Base-by-base conservation (phyloP, 2,329 filamentous ascomycete genomes). In the Talaromyces rugulosus region DNA sequence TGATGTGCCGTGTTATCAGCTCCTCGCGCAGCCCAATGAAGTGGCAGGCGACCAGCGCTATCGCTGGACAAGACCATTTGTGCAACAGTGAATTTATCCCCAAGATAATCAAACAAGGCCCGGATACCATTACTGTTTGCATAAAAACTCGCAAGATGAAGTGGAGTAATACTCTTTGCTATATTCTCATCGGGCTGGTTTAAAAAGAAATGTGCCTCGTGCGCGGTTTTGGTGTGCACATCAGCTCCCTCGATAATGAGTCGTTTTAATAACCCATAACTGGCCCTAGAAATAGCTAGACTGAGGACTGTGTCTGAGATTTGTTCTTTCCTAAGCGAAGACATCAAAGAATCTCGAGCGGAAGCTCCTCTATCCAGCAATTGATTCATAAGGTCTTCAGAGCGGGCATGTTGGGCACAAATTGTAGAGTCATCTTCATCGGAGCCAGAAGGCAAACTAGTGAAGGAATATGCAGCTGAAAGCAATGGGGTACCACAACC, bases 1-100 rank as follows among this genome's bases (percentile, higher is more conserved):
- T 27, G 28, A 44, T 57, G 34, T 28, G 27, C 16, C 16, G 36
- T 12, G 55, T 30, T 40, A 12, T 50, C 5, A 56, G 59, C 52
- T 53, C 58, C 58, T 60, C 51, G 36, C 47, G 51, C 58, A 54
- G 59, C 59, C 59, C 59, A 60, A 53, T 60, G 59, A 51, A 60
- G 52, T 27, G 59, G 59, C 11, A 61, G 54, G 44, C 54, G 44
- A 42, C 60, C 60, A 8, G 33, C 16, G 42, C 60, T 58, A 36
- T 61, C 55, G 23, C 23, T 28, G 54, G 54, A 51, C 42, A 53
- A 31, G 34, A 53, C 44, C 44, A 58, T 57, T 58, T 61, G 53
- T 27, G 40, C 14, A 56, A 61, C 16, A 40, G 42, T 61, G 40
- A 44, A 30, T 33, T 52, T 57, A 36, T 53, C 33, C 9, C 31